A percentile compares a stretch with the other conserved stretches of the same genome.
phyloP scores from a whole-genome alignment of 2,329 filamentous ascomycete species.

The Gliomastix tumulicola region DNA sequence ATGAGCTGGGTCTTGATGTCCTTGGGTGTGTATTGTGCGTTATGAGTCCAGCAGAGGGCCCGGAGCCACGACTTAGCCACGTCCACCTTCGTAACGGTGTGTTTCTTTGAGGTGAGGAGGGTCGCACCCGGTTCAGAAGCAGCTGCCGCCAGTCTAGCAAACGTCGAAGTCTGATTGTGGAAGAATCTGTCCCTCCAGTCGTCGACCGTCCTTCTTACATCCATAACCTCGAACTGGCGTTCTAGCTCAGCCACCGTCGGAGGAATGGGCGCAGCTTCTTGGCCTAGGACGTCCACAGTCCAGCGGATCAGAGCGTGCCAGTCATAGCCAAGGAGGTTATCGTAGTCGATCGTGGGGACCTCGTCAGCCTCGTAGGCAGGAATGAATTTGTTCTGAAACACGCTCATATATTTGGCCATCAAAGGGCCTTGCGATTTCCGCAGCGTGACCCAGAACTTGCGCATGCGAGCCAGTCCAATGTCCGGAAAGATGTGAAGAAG shows the following conservation, averaged over 20 bases:
- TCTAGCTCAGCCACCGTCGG: slow-evolving; percentile 35
- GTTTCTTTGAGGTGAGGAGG: slow-evolving; percentile 5
- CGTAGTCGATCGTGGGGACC: slow-evolving; percentile 55
- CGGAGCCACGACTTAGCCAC: slow-evolving; percentile 54
- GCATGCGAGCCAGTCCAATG: slow-evolving; percentile 41
- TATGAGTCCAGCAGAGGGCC: slow-evolving; percentile 47
- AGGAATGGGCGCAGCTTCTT: slow-evolving; percentile 41
- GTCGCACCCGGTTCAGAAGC: slow-evolving; percentile 39
- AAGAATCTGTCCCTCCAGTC: slow-evolving; percentile 54
- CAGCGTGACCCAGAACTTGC: slow-evolving; percentile 47
- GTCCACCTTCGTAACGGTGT: slow-evolving; percentile 16
- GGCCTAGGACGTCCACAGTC: slow-evolving; percentile 47
- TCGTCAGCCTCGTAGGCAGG: slow-evolving; percentile 57
- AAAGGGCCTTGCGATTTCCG: slow-evolving; percentile 42
- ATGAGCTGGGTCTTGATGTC: slow-evolving; percentile 44
- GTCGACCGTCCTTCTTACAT: slow-evolving; percentile 19
- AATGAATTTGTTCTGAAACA: slow-evolving; percentile 61
- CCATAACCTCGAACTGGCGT: slow-evolving; percentile 30
- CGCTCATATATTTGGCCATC: slow-evolving; percentile 45
- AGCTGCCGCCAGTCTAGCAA: slow-evolving; percentile 48
- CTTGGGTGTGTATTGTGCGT: slow-evolving; percentile 38
- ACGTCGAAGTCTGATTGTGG: slow-evolving; percentile 43
- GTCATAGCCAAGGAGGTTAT: slow-evolving; percentile 58
- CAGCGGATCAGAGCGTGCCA: slow-evolving; percentile 62
- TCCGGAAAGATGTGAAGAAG: slow-evolving; percentile 49